Base-by-base conservation (phyloP, 108 stramenopile genomes). In the Cyclotella cryptica region DNA sequence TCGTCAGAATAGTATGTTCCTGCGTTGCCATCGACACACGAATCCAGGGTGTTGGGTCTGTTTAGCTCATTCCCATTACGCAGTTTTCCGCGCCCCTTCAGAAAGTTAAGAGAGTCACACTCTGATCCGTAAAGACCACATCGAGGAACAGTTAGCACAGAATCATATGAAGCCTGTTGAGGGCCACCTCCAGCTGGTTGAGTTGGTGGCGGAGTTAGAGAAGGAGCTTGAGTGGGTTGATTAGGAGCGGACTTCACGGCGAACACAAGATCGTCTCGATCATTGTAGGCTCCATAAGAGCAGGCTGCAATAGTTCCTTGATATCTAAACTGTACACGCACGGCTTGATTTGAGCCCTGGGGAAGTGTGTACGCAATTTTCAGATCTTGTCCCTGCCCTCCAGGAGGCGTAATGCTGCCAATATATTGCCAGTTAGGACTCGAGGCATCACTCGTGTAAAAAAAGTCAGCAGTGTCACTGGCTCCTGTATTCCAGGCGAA, bases 11-110 rank as follows among this genome's bases (percentile, higher is more conserved):
- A 66, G 35, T 54, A 75, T 45, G 18, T 52, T 0, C 74, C 74
- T 15, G 66, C 42, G 45, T 55, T 75, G 14, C 74, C 66, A 60
- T 75, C 74, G 17, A 24, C 45, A 65, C 74, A 75, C 10, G 44
- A 17, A 29, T 67, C 66, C 10, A 74, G 72, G 0, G 62, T 49
- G 45, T 74, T 74, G 9, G 72, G 45, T 19, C 11, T 26, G 45
- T 74, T 44, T 11, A 28, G 35, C 64, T 74, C 72, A 17, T 42
- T 54, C 24, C 72, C 72, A 12, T 47, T 18, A 13, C 35, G n/a
- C 28, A 68, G 43, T 21, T 7, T 11, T 18, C 62, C 62, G 24
- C 72, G 41, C 1, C 72, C 72, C 39, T 74, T 54, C 7, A 74
- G 62, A 19, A 74, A 43, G 44, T 45, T 28, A 1, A 27, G 15